Base-by-base conservation (phyloP, 192 early-diverging fungal species). In the Linnemannia exigua region DNA sequence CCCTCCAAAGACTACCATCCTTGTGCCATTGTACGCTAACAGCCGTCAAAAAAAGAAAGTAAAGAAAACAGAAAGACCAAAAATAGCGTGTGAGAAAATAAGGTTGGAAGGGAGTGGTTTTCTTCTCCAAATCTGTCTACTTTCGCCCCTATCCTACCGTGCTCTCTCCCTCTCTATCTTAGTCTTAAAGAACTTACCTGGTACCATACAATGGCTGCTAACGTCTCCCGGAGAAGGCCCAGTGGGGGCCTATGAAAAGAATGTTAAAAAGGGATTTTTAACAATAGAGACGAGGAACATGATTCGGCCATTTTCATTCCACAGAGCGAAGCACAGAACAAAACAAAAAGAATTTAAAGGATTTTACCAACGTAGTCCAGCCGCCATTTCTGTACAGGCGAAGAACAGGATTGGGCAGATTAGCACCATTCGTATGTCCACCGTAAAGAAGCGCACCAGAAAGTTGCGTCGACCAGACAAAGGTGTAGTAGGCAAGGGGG, bases 1-100 rank as follows among this genome's bases (percentile, higher is more conserved):
- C 33, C 67, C 70, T 46, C 70, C 70, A 47, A 71, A 71, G n/a
- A 71, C 41, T 8, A 71, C 70, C 44, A 71, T 46, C 38, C 2
- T 71, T 37, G 70, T 47, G 2, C 70, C 70, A 11, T 47, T 47
- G 70, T 71, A 71, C 0, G 70, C 70, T n/a, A n/a, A n/a, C 20
- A 1, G 19, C 19, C 19, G 16, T 5, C 19, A 6, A 52, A 52
- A 52, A 52, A 52, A 52, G 19, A 52, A 52, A 52, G 5, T 2
- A 20, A 20, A 22, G 2, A 1, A 20, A 20, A n/a, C n/a, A n/a
- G n/a, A n/a, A n/a, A n/a, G n/a, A n/a, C n/a, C n/a, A n/a, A n/a
- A n/a, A n/a, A n/a, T n/a, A n/a, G n/a, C n/a, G 51, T 20, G 51
- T 52, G 1, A n/a, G 15, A 2, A 5, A 20, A 5, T 5, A 52